These are phyloP conservation scores for Aplosporella prunicola DNA, from an alignment of 2,329 filamentous ascomycete species.

Conservation along the genomic window DNA sequence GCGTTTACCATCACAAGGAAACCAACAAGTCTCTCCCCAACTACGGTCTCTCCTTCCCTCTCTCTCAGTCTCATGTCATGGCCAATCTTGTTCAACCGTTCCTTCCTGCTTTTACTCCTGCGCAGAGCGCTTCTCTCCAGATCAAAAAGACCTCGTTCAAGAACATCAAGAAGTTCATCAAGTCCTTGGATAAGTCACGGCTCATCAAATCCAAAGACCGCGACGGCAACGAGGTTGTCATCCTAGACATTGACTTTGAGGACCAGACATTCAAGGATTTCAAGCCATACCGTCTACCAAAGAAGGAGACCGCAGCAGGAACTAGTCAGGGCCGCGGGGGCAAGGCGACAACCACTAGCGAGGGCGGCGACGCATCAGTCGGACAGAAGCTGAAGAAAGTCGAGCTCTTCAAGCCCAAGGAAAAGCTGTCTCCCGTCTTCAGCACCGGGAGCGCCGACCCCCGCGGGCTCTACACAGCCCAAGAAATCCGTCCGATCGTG, in stretches of 20 bases:
- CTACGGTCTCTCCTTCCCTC: slow-evolving; percentile 51
- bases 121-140: slow-evolving; percentile 48
- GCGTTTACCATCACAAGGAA: slow-evolving; percentile 50
- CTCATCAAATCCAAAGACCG: slow-evolving; percentile 58
- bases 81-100: slow-evolving; percentile 57
- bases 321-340: slow-evolving; percentile 24
- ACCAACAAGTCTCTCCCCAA: slow-evolving; percentile 43
- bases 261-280: slow-evolving; percentile 47
- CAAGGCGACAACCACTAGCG: slow-evolving; percentile 30
- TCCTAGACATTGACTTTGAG: slow-evolving; percentile 56
- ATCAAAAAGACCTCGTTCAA: slow-evolving; percentile 66
- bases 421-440: slow-evolving; percentile 48
- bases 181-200: slow-evolving; percentile 53
- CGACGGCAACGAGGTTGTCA: slow-evolving; percentile 53
- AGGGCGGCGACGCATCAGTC: slow-evolving; percentile 30
- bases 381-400: slow-evolving; percentile 43
- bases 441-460: slow-evolving; percentile 40
- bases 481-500: slow-evolving; percentile 49
- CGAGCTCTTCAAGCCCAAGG: slow-evolving; percentile 47
- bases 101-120: slow-evolving; percentile 48
- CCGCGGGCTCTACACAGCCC: slow-evolving; percentile 48
- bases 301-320: slow-evolving; percentile 41
- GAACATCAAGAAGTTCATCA: slow-evolving; percentile 61
- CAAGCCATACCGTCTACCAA: slow-evolving; percentile 53
- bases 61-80: slow-evolving; percentile 55